Evolutionary conservation across 441 rosid genomes (phyloP).

Genomic region (Eutrema salsugineum): DNA sequence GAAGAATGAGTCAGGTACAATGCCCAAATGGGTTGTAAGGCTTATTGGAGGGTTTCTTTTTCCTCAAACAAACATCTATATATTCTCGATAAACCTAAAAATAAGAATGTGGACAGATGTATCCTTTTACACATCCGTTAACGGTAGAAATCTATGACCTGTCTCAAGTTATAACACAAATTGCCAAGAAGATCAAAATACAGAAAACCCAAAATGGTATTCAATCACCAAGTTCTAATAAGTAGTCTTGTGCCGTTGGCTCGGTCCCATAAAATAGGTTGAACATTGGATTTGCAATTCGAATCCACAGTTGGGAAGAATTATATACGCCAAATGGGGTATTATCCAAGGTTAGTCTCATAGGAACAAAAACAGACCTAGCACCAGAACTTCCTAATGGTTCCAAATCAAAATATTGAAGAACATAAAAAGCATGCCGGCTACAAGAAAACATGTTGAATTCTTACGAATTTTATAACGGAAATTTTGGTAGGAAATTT

Average conservation of each 20-base stretch:
- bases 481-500: too few species aligned
- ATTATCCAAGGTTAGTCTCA: too few species aligned
- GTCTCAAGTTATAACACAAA: neutral
- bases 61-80: constrained; percentile 22
- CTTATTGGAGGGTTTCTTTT: constrained; percentile 14
- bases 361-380: too few species aligned
- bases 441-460: too few species aligned
- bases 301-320: too few species aligned
- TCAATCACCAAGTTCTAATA: neutral
- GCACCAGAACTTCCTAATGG: too few species aligned
- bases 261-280: neutral
- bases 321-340: too few species aligned
- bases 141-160: neutral
- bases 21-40: constrained; percentile 6
- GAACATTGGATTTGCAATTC: neutral
- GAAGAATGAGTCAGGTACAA: neutral
- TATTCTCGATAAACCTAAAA: constrained; percentile 14
- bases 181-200: neutral
- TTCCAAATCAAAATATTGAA: neutral
- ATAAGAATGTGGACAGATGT: constrained; percentile 20
- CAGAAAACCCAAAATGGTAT: neutral
- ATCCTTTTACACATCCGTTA: neutral
- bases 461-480: too few species aligned
- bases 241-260: neutral
- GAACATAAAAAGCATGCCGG: too few species aligned